These are phyloP conservation scores for Pezicula carpinea DNA, from an alignment of 2,329 filamentous ascomycete species.

Conservation along the genomic window DNA sequence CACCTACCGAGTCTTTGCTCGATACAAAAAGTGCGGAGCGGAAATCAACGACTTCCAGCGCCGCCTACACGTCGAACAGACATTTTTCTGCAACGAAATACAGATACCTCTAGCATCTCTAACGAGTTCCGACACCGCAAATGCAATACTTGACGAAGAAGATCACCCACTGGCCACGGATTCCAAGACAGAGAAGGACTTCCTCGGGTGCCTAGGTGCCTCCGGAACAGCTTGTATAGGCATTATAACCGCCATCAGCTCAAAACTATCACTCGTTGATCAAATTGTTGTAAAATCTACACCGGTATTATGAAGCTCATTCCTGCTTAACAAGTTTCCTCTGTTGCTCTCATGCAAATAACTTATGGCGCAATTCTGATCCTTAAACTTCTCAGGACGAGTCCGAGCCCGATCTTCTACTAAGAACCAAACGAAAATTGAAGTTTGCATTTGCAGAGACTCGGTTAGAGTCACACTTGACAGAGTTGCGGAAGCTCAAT, in stretches of 20 bases:
- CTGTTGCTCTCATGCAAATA: no score
- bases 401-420: not conserved
- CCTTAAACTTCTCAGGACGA: not conserved
- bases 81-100: not conserved
- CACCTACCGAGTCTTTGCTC: not conserved
- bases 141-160: not conserved
- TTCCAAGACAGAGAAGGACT: not conserved
- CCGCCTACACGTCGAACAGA: constrained; percentile 1
- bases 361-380: no score
- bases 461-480: not conserved
- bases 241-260: not conserved
- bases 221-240: constrained; percentile 1
- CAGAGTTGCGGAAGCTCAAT: not conserved
- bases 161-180: not conserved
- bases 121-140: not conserved
- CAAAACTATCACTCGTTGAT: not conserved
- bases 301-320: not conserved
- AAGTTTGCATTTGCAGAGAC: constrained; percentile 1
- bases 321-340: not conserved
- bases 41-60: constrained; percentile 1
- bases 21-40: not conserved
- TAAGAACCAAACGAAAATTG: not conserved
- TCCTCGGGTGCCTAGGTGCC: not conserved
- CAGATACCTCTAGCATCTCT: constrained; percentile 1
- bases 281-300: not conserved